Evolutionary conservation across 345 rosid species (phyloP).

Genomic region (Adansonia digitata): DNA sequence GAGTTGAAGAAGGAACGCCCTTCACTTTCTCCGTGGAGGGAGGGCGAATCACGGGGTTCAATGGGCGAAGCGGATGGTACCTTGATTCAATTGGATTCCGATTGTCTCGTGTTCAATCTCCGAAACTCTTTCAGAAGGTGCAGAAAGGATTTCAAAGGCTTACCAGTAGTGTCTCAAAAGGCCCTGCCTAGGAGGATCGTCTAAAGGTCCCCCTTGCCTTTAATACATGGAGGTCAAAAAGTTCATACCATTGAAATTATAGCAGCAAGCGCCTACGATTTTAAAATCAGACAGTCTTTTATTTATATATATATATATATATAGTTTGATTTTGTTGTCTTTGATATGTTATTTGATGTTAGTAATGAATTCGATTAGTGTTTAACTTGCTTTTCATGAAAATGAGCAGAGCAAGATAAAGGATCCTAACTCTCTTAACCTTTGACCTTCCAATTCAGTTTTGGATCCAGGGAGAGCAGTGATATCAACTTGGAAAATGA

Average conservation of each 20-base stretch:
- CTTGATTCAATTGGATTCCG: conserved; percentile 64
- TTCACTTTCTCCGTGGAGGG: conserved; percentile 54
- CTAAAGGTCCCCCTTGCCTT: not conserved
- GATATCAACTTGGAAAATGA: not conserved
- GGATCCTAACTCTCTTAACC: too few relatives aligned
- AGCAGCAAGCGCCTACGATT: not conserved
- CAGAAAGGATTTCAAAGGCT: conserved; percentile 47
- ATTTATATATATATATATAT: not conserved
- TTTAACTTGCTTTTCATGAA: not conserved
- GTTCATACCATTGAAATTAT: not conserved
- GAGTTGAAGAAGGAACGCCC: conserved; percentile 70
- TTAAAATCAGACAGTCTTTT: not conserved
- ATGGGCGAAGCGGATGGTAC: conserved; percentile 71
- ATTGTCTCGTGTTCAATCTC: conserved; percentile 37
- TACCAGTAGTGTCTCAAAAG: conserved; percentile 26
- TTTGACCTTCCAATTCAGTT: not conserved
- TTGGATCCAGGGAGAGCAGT: not conserved
- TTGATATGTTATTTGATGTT: not conserved
- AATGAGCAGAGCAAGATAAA: not conserved
- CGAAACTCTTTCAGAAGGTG: conserved; percentile 45
- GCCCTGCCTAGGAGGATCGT: not conserved
- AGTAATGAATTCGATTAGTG: not conserved
- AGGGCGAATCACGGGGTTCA: conserved; percentile 54
- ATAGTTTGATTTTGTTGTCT: not conserved
- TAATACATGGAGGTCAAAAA: not conserved